Evolutionary conservation across 2,329 filamentous ascomycete genomes (phyloP).

Genomic region (Penicillium italicum): DNA sequence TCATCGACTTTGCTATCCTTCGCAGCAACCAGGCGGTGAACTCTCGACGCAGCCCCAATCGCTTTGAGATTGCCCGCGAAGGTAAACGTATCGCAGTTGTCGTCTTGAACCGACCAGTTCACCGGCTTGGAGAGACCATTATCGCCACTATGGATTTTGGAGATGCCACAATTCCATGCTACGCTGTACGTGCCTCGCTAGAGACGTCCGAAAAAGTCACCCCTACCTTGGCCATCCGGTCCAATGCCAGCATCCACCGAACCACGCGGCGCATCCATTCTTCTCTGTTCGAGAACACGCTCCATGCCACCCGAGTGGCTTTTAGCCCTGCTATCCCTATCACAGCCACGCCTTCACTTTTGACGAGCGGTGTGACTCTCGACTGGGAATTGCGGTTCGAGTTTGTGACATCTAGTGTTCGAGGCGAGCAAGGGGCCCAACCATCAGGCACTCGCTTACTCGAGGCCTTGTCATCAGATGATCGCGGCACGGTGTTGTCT

Average conservation of each 20-base stretch:
- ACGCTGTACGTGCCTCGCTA: slow-evolving; percentile 76
- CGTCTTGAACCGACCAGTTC: slow-evolving; percentile 81
- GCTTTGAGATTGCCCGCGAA: slow-evolving; percentile 91
- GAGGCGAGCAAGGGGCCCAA: slow-evolving; percentile 36
- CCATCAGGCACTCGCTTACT: slow-evolving; percentile 55
- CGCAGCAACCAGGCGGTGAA: slow-evolving; percentile 68
- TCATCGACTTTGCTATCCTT: slow-evolving; percentile 85
- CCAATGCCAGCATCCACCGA: slow-evolving; percentile 77
- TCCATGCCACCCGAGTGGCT: slow-evolving; percentile 73
- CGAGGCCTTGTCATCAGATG: slow-evolving; percentile 74
- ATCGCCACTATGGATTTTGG: slow-evolving; percentile 81
- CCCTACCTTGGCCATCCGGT: slow-evolving; percentile 74
- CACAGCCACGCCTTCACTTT: slow-evolving; percentile 81
- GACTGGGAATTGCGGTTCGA: slow-evolving; percentile 89
- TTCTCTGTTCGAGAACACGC: slow-evolving; percentile 72
- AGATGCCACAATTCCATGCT: slow-evolving; percentile 73
- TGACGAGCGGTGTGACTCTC: slow-evolving; percentile 81
- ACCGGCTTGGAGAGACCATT: slow-evolving; percentile 82
- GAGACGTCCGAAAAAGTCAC: slow-evolving; percentile 86
- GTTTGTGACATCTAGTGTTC: slow-evolving; percentile 72
- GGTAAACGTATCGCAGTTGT: slow-evolving; percentile 89
- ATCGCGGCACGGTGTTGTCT: slow-evolving; percentile 71
- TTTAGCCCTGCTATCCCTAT: slow-evolving; percentile 83
- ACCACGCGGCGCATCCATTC: slow-evolving; percentile 81
- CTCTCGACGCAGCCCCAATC: slow-evolving; percentile 77